These are phyloP conservation scores for Pseudocercospora fijiensis DNA, from an alignment of 2,329 filamentous ascomycete species.

Conservation along the genomic window DNA sequence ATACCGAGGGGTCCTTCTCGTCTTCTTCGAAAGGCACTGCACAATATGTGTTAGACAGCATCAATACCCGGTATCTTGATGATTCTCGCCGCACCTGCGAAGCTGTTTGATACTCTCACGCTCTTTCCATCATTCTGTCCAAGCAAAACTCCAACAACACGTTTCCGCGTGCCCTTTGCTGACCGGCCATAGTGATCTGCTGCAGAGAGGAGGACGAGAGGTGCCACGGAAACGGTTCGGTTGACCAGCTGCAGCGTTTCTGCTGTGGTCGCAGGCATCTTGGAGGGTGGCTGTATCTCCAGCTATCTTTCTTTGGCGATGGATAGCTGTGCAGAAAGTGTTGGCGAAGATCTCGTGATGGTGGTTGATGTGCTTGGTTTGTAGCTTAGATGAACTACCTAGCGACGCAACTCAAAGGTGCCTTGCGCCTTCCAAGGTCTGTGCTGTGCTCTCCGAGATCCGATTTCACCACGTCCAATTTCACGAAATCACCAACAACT, in stretches of 20 bases:
- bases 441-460: conserved; percentile 1
- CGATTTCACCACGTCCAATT: conserved; percentile 5
- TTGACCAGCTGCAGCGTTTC: conserved; percentile 94
- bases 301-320: neutral
- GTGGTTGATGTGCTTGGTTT: neutral
- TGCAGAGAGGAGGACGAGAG: conserved; percentile 92
- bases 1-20: conserved; percentile 96
- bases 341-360: neutral
- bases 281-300: conserved; percentile 33
- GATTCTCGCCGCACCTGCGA: conserved; percentile 66
- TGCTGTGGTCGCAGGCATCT: conserved; percentile 93
- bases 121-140: conserved; percentile 96
- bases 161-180: conserved; percentile 80
- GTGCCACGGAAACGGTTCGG: conserved; percentile 93
- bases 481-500: neutral
- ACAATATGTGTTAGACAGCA: conserved; percentile 11
- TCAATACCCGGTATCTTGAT: conserved; percentile 5
- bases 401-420: neutral
- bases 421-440: neutral
- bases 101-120: conserved; percentile 97
- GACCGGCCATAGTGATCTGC: conserved; percentile 98
- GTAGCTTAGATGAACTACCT: neutral
- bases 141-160: conserved; percentile 90
- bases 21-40: conserved; percentile 97
- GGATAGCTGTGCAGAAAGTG: neutral